A percentile compares a stretch with the other conserved stretches of the same genome.
Evolutionary conservation across 2,329 filamentous ascomycete species (phyloP).

Genomic region (Alternaria conjuncta): DNA sequence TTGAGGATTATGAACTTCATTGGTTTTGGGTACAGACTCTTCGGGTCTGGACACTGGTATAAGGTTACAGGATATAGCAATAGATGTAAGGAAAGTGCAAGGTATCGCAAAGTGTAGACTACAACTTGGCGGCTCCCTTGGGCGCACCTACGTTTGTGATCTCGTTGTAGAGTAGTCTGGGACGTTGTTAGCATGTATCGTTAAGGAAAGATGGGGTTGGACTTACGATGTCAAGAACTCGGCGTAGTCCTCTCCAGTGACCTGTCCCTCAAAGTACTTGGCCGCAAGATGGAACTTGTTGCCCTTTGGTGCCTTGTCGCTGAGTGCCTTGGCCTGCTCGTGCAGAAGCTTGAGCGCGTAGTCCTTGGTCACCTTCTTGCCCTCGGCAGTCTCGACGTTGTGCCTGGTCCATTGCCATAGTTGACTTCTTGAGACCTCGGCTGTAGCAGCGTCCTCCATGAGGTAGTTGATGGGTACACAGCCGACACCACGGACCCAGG

Average conservation of each 20-base stretch:
- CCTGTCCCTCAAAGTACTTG: slow-evolving; percentile 90
- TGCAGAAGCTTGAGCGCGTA: slow-evolving; percentile 86
- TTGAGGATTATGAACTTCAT: slow-evolving; percentile 7
- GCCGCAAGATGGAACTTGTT: slow-evolving; percentile 92
- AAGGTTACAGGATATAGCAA: slow-evolving; percentile 10
- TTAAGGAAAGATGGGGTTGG: neutral
- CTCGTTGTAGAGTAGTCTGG: slow-evolving; percentile 84
- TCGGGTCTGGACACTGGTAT: slow-evolving; percentile 12
- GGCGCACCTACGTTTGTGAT: slow-evolving; percentile 76
- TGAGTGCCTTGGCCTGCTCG: slow-evolving; percentile 80
- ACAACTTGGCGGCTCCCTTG: slow-evolving; percentile 60
- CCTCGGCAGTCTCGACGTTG: slow-evolving; percentile 77
- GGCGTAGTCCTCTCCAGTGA: slow-evolving; percentile 96
- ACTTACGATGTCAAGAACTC: slow-evolving; percentile 89
- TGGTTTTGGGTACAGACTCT: slow-evolving; percentile 1
- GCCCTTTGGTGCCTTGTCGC: slow-evolving; percentile 76
- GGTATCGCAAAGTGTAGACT: slow-evolving; percentile 5
- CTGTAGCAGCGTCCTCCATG: slow-evolving; percentile 98
- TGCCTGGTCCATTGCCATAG: slow-evolving; percentile 94
- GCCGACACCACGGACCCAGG: slow-evolving; percentile 91
- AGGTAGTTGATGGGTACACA: slow-evolving; percentile 98
- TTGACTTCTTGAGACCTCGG: slow-evolving; percentile 92
- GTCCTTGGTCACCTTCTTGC: slow-evolving; percentile 90
- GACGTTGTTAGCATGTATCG: slow-evolving; percentile 23
- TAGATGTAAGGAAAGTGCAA: neutral